Percentiles rank a stretch among this genome's conserved stretches.
Evolutionary conservation across 495 filamentous ascomycete genomes (phyloP).

Genomic region (Tuber umbilicatum): DNA sequence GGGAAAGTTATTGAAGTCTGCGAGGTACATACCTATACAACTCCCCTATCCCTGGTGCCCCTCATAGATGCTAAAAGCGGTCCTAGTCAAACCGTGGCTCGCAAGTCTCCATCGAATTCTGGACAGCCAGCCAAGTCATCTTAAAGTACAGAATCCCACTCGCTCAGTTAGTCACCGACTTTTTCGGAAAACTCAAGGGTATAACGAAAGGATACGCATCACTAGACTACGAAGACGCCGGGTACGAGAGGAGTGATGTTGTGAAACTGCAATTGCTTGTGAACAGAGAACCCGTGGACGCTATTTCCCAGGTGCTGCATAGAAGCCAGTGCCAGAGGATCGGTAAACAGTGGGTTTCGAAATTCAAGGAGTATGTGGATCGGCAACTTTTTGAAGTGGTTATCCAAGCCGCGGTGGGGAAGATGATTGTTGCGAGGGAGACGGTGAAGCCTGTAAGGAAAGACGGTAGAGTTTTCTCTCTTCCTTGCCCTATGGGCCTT

Average conservation of each 20-base stretch:
- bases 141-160: constrained; percentile 86
- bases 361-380: constrained; percentile 95
- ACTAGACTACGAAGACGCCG: constrained; percentile 65
- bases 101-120: constrained; percentile 80
- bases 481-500: background rate
- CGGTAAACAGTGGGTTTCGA: constrained; percentile 80
- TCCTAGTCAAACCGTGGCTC: constrained; percentile 62
- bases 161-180: constrained; percentile 84
- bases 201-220: constrained; percentile 63
- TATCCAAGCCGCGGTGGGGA: constrained; percentile 85
- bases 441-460: constrained; percentile 96
- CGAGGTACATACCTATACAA: constrained; percentile 47
- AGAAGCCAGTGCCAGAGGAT: constrained; percentile 65
- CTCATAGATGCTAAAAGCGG: constrained; percentile 7
- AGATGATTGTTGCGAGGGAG: constrained; percentile 78
- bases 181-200: constrained; percentile 94
- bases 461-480: constrained; percentile 48
- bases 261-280: constrained; percentile 89
- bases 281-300: constrained; percentile 88
- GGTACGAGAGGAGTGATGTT: constrained; percentile 70
- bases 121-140: constrained; percentile 90
- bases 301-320: constrained; percentile 85
- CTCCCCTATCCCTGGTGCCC: background rate
- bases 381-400: constrained; percentile 93
- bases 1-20: constrained; percentile 93